Conservation (phyloP, 257 asterid genomes). For the Solanum appendiculatum region DNA sequence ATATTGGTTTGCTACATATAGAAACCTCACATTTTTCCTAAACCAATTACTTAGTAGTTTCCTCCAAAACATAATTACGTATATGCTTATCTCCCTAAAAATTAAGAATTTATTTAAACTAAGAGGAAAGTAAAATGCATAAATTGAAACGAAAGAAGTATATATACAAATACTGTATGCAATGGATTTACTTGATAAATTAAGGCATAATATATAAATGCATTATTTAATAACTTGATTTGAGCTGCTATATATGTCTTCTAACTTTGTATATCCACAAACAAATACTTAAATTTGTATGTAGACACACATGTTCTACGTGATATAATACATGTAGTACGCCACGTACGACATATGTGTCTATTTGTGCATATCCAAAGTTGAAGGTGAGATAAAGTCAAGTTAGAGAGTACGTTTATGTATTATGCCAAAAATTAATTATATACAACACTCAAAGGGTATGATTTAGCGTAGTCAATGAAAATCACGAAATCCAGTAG, state of each 20-base stretch:
- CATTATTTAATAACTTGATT: no score
- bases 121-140: no score
- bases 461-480: no score
- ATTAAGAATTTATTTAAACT: no score
- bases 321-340: background rate
- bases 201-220: background rate
- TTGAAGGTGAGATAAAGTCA: accelerated
- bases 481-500: no score
- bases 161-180: no score
- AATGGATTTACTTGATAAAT: background rate
- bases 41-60: background rate
- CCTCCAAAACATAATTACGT: background rate
- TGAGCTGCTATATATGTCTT: no score
- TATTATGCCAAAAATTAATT: no score
- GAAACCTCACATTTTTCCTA: background rate
- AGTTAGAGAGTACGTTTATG: no score
- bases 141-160: no score
- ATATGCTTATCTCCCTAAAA: background rate
- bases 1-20: background rate
- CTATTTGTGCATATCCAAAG: accelerated
- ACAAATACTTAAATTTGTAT: accelerated
- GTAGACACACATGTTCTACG: background rate
- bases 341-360: accelerated
- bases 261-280: accelerated
- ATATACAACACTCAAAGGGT: background rate